These are phyloP conservation scores for Ophioceras dolichostomum DNA, from an alignment of 2,329 filamentous ascomycete genomes.

Conservation along the genomic window DNA sequence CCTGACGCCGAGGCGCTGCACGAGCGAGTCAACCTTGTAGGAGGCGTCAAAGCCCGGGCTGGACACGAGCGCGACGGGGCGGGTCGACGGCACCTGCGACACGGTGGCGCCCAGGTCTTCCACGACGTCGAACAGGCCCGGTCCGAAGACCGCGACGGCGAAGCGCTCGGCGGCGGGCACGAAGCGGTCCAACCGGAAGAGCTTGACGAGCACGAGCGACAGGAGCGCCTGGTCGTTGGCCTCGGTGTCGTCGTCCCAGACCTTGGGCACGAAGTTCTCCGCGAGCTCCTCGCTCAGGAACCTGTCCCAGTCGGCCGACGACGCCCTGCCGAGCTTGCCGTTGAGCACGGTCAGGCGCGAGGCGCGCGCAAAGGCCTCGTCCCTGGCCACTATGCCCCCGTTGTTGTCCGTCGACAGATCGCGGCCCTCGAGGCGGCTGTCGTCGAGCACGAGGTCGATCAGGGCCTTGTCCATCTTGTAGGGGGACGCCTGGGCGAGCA, in stretches of 20 bases:
- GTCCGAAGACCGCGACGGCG: conserved; percentile 72
- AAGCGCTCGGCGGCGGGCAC: conserved; percentile 90
- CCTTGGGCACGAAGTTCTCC: conserved; percentile 67
- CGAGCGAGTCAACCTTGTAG: conserved; percentile 95
- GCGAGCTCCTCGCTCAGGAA: conserved; percentile 81
- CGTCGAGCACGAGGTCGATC: conserved; percentile 77
- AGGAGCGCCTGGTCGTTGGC: conserved; percentile 65
- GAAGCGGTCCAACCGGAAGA: conserved; percentile 91
- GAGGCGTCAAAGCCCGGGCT: conserved; percentile 96
- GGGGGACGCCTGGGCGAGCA: conserved; percentile 90
- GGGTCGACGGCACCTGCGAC: conserved; percentile 67
- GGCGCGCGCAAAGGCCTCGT: conserved; percentile 57
- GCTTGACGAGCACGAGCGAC: conserved; percentile 81
- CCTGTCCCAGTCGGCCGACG: conserved; percentile 57
- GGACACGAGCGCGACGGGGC: conserved; percentile 84
- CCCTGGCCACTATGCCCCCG: conserved; percentile 27
- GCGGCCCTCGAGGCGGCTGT: conserved; percentile 57
- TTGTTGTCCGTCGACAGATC: conserved; percentile 59
- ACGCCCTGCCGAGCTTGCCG: conserved; percentile 51
- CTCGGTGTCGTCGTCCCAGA: conserved; percentile 58
- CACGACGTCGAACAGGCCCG: conserved; percentile 67
- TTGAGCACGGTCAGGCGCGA: conserved; percentile 63
- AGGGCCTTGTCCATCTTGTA: conserved; percentile 88
- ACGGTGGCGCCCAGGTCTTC: conserved; percentile 82
- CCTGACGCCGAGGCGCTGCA: conserved; percentile 66